Conservation (phyloP, 1,284 basidiomycete species). For the Singerocomus inundabilis region DNA sequence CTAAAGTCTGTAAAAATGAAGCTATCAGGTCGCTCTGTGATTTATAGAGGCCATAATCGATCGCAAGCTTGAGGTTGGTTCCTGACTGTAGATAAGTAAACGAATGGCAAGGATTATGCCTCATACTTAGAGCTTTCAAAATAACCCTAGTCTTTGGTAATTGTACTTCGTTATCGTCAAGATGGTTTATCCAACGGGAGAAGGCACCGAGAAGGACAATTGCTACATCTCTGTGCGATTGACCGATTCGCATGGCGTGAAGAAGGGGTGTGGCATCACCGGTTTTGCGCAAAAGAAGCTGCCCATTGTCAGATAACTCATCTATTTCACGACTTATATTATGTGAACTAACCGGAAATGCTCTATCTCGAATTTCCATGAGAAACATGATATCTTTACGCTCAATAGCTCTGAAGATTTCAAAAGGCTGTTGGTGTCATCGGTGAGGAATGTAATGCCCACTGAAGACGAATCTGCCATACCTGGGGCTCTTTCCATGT, state of each 20-base stretch:
- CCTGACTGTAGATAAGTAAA: slow-evolving; percentile 42
- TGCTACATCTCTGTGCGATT: slow-evolving; percentile 70
- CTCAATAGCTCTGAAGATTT: slow-evolving; percentile 74
- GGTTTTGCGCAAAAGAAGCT: slow-evolving; percentile 71
- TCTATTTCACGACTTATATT: neutral
- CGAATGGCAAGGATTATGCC: neutral
- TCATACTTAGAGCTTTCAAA: slow-evolving; percentile 71
- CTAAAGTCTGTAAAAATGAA: slow-evolving; percentile 77
- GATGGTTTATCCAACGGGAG: slow-evolving; percentile 75
- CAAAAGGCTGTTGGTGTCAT: slow-evolving; percentile 55
- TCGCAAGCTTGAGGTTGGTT: slow-evolving; percentile 77
- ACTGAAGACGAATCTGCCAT: slow-evolving; percentile 9
- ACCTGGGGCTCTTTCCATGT: slow-evolving; percentile 65
- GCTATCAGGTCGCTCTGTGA: slow-evolving; percentile 77
- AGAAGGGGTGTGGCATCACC: slow-evolving; percentile 75
- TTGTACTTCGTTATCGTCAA: slow-evolving; percentile 68
- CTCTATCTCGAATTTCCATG: slow-evolving; percentile 76
- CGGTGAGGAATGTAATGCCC: neutral
- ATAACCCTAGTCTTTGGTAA: slow-evolving; percentile 61
- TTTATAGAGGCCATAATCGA: slow-evolving; percentile 74
- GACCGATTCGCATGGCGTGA: slow-evolving; percentile 78
- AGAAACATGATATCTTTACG: slow-evolving; percentile 70
- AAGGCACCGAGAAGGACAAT: slow-evolving; percentile 77
- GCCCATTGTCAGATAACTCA: slow-evolving; percentile 5
- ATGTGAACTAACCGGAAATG: slow-evolving; percentile 58